Conservation (phyloP, 371 early-diverging fungal genomes). For the Mortierella sp. region DNA sequence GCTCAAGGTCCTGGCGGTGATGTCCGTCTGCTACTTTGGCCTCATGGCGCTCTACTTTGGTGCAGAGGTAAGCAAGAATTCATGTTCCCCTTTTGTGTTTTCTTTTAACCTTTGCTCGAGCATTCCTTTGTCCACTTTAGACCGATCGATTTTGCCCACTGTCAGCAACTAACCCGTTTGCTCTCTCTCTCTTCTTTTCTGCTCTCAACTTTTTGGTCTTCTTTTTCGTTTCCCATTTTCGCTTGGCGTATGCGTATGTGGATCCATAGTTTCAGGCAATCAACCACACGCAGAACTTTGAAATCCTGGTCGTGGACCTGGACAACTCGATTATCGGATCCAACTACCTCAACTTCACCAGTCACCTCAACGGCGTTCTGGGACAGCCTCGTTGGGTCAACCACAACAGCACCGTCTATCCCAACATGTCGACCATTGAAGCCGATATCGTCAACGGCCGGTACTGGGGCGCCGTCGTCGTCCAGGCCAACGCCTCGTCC, state of each 20-base stretch:
- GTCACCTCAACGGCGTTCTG: slow-evolving; percentile 23
- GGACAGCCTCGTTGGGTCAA: slow-evolving; percentile 32
- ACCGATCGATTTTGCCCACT: background rate
- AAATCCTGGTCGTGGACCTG: slow-evolving; percentile 42
- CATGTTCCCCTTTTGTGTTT: background rate
- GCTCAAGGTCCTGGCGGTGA: slow-evolving; percentile 37
- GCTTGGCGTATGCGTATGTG: background rate
- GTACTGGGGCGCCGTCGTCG: slow-evolving; percentile 53
- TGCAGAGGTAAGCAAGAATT: slow-evolving; percentile 36
- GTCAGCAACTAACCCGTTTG: background rate
- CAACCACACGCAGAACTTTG: slow-evolving; percentile 29
- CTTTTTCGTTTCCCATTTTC: background rate
- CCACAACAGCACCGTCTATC: slow-evolving; percentile 7
- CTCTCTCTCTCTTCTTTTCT: background rate
- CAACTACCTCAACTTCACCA: slow-evolving; percentile 30
- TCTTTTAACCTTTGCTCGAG: background rate
- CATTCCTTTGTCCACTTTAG: background rate
- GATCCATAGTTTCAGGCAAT: slow-evolving; percentile 29
- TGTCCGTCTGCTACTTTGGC: slow-evolving; percentile 42
- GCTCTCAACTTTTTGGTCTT: background rate
- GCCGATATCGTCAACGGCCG: slow-evolving; percentile 27
- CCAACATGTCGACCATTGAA: slow-evolving; percentile 20
- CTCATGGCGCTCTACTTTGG: slow-evolving; percentile 52
- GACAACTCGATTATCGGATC: slow-evolving; percentile 43
- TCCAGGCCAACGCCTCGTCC: slow-evolving; percentile 36